A percentile compares a stretch with the other conserved stretches of the same genome.
These are phyloP conservation scores for Xylaria sp. DNA, from an alignment of 2,329 filamentous ascomycete genomes.

Conservation along the genomic window DNA sequence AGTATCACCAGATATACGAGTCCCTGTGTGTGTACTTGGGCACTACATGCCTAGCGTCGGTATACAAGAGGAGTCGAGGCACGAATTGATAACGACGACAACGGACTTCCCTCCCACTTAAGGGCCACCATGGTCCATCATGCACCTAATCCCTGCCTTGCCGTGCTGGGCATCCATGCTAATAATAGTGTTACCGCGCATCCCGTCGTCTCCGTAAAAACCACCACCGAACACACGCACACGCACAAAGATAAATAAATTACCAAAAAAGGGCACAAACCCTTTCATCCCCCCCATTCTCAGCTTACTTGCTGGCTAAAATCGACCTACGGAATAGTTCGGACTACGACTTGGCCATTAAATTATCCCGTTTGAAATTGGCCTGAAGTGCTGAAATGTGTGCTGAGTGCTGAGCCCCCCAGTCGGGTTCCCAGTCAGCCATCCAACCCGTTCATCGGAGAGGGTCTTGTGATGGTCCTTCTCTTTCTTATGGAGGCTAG, in stretches of 20 bases:
- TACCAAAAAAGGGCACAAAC: neutral
- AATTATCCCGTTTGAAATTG: neutral
- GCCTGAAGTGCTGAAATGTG: neutral
- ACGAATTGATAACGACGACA: neutral
- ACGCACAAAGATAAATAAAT: neutral
- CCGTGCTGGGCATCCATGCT: neutral
- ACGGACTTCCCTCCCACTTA: neutral
- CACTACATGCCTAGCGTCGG: neutral
- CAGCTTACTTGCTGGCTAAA: neutral
- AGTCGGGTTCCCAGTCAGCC: neutral
- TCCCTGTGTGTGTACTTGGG: neutral
- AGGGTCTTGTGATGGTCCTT: constrained; percentile 4
- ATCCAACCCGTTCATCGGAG: constrained; percentile 6
- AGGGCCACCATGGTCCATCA: neutral
- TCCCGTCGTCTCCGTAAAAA: too few relatives aligned
- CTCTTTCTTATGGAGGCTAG: constrained; percentile 2
- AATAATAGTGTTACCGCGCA: neutral
- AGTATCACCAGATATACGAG: neutral
- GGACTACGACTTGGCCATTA: too few relatives aligned
- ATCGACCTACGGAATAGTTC: neutral
- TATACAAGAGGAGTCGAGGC: neutral
- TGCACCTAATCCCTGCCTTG: neutral
- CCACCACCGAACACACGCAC: too few relatives aligned
- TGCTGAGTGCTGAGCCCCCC: neutral
- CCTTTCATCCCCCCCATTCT: neutral